These are phyloP conservation scores for Coleophoma eucalyptorum DNA, from an alignment of 2,329 filamentous ascomycete species.

Conservation along the genomic window DNA sequence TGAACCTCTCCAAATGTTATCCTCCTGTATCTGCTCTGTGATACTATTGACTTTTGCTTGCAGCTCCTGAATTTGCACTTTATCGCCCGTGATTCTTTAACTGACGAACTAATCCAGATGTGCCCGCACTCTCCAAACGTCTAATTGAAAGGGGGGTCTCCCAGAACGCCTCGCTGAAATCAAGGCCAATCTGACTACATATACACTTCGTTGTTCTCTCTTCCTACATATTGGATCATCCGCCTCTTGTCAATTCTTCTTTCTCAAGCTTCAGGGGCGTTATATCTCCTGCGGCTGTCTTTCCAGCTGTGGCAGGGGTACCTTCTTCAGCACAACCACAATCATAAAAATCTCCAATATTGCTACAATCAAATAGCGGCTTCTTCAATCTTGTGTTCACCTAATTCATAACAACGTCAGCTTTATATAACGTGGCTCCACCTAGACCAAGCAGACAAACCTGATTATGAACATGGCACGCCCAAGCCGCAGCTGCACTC, in stretches of 20 bases:
- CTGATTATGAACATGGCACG: conserved; percentile 64
- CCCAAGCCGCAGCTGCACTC: conserved; percentile 62
- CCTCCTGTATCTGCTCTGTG: no score
- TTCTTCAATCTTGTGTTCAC: conserved; percentile 58
- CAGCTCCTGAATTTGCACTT: no score
- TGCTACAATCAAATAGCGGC: conserved; percentile 59
- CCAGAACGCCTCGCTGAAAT: no score
- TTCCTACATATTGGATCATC: neutral
- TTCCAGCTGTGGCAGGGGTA: conserved; percentile 30
- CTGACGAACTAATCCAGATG: no score
- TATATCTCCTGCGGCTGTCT: conserved; percentile 25
- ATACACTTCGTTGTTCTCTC: no score
- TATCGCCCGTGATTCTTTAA: no score
- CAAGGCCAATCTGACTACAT: no score
- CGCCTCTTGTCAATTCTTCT: conserved; percentile 22
- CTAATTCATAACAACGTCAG: neutral
- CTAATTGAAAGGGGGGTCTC: no score
- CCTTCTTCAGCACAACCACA: conserved; percentile 67
- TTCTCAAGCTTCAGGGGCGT: conserved; percentile 27
- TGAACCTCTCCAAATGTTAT: no score
- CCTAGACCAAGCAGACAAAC: conserved; percentile 31
- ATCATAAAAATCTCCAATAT: conserved; percentile 69
- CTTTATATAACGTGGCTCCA: neutral
- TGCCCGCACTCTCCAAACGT: no score
- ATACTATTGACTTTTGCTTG: no score